phyloP scores from a whole-genome alignment of 257 asterid species.

The Solanum chilense region DNA sequence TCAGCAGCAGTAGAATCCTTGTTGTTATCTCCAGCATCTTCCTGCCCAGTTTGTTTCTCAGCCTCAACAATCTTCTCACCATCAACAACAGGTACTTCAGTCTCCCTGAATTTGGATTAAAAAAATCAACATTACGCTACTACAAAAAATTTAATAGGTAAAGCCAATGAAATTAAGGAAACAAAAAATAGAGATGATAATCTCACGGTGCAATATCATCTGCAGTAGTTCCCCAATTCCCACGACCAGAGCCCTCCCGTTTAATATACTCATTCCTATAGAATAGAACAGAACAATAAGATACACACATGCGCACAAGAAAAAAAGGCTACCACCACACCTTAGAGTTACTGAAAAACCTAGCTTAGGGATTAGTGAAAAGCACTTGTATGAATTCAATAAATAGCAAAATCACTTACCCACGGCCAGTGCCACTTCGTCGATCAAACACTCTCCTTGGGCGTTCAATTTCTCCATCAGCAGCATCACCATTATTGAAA shows the following conservation, averaged over 20 bases:
- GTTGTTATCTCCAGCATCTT: conserved; percentile 29
- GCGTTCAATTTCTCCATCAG: conserved; percentile 12
- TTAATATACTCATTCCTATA: conserved; percentile 31
- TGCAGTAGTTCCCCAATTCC: conserved; percentile 55
- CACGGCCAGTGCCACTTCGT: conserved; percentile 34
- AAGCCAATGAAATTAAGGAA: background rate
- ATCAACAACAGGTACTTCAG: conserved; percentile 32
- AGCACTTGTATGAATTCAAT: background rate
- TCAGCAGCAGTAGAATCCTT: conserved; percentile 35
- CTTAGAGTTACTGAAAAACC: no score
- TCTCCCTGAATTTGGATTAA: conserved; percentile 19
- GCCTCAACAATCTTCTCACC: conserved; percentile 37
- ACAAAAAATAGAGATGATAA: background rate
- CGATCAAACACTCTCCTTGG: conserved; percentile 23
- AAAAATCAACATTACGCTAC: background rate
- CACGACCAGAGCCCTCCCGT: conserved; percentile 72
- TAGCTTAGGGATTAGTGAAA: background rate
- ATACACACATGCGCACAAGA: background rate
- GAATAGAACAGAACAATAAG: background rate
- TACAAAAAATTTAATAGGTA: background rate
- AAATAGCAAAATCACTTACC: conserved; percentile 10
- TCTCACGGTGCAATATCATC: conserved; percentile 52
- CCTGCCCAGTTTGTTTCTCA: conserved; percentile 39
- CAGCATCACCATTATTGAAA: conserved; percentile 14
- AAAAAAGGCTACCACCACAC: background rate